Evolutionary conservation across 1,139 yeast genomes (phyloP).

Genomic region (Schwanniomyces etchellsii): DNA sequence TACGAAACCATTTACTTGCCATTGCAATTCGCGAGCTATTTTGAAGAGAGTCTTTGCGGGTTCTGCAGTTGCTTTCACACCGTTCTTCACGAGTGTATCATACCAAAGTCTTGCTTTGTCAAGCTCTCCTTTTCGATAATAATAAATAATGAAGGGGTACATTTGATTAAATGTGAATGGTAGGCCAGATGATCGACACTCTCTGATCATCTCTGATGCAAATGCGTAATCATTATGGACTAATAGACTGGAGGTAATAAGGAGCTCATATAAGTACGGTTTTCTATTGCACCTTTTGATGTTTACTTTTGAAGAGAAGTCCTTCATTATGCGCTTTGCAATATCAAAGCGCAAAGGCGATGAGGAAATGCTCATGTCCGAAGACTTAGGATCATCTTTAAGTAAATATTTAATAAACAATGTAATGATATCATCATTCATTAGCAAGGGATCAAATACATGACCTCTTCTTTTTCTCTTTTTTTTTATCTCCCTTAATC

Average conservation of each 20-base stretch:
- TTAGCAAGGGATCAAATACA: slow-evolving; percentile 3
- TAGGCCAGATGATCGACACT: slow-evolving; percentile 18
- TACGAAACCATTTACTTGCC: slow-evolving; percentile 30
- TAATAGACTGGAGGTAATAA: slow-evolving; percentile 24
- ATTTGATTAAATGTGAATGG: slow-evolving; percentile 38
- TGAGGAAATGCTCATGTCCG: slow-evolving; percentile 15
- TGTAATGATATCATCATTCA: slow-evolving; percentile 23
- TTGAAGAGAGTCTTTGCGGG: slow-evolving; percentile 25
- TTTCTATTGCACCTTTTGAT: slow-evolving; percentile 11
- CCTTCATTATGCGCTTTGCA: slow-evolving; percentile 23
- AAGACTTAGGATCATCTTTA: slow-evolving; percentile 14
- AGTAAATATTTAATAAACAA: slow-evolving; percentile 26
- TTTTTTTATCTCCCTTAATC: background rate
- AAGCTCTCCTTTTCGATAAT: slow-evolving; percentile 26
- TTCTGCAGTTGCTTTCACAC: slow-evolving; percentile 21
- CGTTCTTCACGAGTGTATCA: slow-evolving; percentile 26
- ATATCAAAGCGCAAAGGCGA: slow-evolving; percentile 18
- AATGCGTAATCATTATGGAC: slow-evolving; percentile 29
- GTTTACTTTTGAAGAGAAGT: slow-evolving; percentile 15
- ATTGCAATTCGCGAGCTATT: slow-evolving; percentile 31
- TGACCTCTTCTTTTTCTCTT: slow-evolving; percentile 1
- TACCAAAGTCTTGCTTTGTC: slow-evolving; percentile 35
- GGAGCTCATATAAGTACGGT: slow-evolving; percentile 23
- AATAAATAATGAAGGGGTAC: slow-evolving; percentile 35
- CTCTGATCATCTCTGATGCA: slow-evolving; percentile 26